Evolutionary conservation across 2,329 filamentous ascomycete species (phyloP).

Genomic region (Monosporascus sp.): DNA sequence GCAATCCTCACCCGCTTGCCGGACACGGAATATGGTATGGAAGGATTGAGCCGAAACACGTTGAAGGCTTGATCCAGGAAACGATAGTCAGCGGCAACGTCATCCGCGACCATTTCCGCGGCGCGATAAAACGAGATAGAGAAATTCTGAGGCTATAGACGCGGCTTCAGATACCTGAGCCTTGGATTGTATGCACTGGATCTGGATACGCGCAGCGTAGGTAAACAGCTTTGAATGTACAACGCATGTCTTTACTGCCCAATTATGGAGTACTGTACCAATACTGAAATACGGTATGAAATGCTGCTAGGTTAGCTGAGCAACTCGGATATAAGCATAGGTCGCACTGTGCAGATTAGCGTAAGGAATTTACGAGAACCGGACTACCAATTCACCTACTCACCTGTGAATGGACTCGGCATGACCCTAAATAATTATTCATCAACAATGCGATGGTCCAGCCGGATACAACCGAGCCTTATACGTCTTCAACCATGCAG

Average conservation of each 20-base stretch:
- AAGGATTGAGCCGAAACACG: constrained; percentile 66
- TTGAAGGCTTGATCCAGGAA: constrained; percentile 69
- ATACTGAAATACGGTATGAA: background rate
- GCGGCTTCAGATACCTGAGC: background rate
- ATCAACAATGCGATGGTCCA: background rate
- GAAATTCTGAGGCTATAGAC: constrained; percentile 44
- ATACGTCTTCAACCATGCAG: background rate
- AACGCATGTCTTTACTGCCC: no score
- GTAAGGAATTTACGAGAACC: no score
- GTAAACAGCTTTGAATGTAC: background rate
- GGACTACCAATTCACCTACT: no score
- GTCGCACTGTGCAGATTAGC: background rate
- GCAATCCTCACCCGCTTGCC: constrained; percentile 50
- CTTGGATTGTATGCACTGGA: background rate
- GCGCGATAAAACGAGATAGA: constrained; percentile 54
- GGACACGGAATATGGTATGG: constrained; percentile 81
- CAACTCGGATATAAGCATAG: background rate
- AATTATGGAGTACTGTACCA: no score
- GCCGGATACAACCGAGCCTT: background rate
- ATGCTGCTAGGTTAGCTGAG: no score
- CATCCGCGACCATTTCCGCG: constrained; percentile 66
- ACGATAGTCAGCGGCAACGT: constrained; percentile 64
- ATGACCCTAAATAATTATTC: background rate
- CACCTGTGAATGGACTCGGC: no score
- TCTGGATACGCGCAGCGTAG: background rate